A percentile compares a stretch with the other conserved stretches of the same genome.
Conservation (phyloP, 2,329 filamentous ascomycete species). For the Talaromyces piceae region DNA sequence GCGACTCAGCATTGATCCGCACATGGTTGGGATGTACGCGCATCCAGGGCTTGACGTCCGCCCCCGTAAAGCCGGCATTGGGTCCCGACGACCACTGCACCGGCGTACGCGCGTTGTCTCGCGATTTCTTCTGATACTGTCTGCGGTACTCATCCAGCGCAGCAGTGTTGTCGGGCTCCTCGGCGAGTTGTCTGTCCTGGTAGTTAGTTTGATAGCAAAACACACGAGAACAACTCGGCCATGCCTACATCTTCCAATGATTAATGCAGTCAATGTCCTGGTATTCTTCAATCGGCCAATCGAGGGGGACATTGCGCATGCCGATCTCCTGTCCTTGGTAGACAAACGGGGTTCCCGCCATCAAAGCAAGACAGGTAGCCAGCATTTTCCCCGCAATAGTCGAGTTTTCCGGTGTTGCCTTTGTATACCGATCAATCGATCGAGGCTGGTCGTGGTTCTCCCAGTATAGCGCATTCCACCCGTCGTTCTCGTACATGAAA, state of each 20-base stretch:
- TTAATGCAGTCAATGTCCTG: conserved; percentile 58
- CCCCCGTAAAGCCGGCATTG: conserved; percentile 59
- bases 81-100: conserved; percentile 60
- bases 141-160: conserved; percentile 22
- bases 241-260: conserved; percentile 47
- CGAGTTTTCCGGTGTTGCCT: conserved; percentile 45
- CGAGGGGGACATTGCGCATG: conserved; percentile 55
- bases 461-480: conserved; percentile 59
- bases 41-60: conserved; percentile 57
- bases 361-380: conserved; percentile 49
- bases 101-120: conserved; percentile 64
- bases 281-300: conserved; percentile 59
- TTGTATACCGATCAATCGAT: conserved; percentile 49
- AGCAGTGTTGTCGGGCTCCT: conserved; percentile 19
- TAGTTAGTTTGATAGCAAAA: background rate
- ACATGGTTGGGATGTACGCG: conserved; percentile 56
- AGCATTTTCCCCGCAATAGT: conserved; percentile 52
- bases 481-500: conserved; percentile 51
- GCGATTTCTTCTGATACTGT: conserved; percentile 35
- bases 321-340: conserved; percentile 65
- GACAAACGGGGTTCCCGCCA: conserved; percentile 58
- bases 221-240: background rate
- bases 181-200: conserved; percentile 23
- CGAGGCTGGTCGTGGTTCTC: conserved; percentile 62
- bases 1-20: conserved; percentile 49